Evolutionary conservation across 176 grass and related monocot genomes (phyloP).

Genomic region (Carex cristatella): DNA sequence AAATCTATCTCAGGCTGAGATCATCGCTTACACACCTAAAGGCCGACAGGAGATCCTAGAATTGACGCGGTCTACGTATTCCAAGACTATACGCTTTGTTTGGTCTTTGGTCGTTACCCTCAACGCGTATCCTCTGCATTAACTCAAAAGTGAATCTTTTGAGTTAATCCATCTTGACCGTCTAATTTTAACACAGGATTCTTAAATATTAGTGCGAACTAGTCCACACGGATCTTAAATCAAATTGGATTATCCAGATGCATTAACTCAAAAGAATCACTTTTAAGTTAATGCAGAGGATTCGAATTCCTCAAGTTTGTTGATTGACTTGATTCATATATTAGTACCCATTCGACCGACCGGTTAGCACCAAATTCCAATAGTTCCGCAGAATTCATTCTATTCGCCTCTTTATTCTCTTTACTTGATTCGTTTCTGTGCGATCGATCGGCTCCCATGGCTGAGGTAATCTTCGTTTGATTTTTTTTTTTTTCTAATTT

Average conservation of each 20-base stretch:
- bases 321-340: background rate
- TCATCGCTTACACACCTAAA: slow-evolving; percentile 7
- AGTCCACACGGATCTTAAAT: too few relatives aligned
- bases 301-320: background rate
- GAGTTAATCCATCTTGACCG: too few relatives aligned
- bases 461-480: slow-evolving; percentile 6
- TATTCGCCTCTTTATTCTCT: background rate
- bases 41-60: background rate
- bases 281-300: too few relatives aligned
- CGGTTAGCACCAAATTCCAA: background rate
- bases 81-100: background rate
- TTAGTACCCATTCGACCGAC: background rate
- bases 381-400: background rate
- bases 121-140: too few relatives aligned
- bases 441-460: slow-evolving; percentile 1
- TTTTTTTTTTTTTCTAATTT: background rate
- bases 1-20: background rate
- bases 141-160: too few relatives aligned
- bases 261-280: too few relatives aligned
- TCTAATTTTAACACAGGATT: too few relatives aligned
- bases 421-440: background rate
- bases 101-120: too few relatives aligned
- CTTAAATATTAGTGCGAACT: too few relatives aligned
- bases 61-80: background rate
- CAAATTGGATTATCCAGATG: too few relatives aligned